A percentile compares a stretch with the other conserved stretches of the same genome.
These are phyloP conservation scores for Phytophthora litchii DNA, from an alignment of 352 stramenopile genomes.

Conservation along the genomic window DNA sequence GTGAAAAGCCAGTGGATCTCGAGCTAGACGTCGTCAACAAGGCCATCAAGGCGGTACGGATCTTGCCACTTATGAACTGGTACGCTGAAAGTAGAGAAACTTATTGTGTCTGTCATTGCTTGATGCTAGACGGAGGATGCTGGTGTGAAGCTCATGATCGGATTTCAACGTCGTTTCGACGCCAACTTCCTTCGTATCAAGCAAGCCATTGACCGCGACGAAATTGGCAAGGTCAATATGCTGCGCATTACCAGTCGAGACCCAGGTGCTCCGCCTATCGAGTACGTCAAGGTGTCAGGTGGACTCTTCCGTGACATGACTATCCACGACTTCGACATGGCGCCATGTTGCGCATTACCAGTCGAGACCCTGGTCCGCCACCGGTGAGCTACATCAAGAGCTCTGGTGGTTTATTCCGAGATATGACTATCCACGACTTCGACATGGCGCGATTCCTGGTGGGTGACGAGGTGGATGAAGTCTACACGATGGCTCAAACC, in stretches of 20 bases:
- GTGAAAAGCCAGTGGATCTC: slow-evolving; percentile 96
- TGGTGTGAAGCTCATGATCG: slow-evolving; percentile 95
- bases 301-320: slow-evolving; percentile 96
- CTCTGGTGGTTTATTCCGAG: slow-evolving; percentile 92
- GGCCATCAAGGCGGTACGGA: slow-evolving; percentile 54
- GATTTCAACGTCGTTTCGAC: slow-evolving; percentile 94
- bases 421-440: slow-evolving; percentile 97
- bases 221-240: slow-evolving; percentile 92
- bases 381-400: slow-evolving; percentile 52
- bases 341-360: slow-evolving; percentile 78
- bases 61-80: not conserved
- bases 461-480: slow-evolving; percentile 73
- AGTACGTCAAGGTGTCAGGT: slow-evolving; percentile 72
- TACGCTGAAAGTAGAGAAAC: not conserved
- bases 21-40: slow-evolving; percentile 75
- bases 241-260: slow-evolving; percentile 75
- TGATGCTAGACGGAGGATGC: slow-evolving; percentile 36
- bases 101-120: not conserved
- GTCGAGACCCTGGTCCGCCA: slow-evolving; percentile 53
- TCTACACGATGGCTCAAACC: slow-evolving; percentile 69
- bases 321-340: slow-evolving; percentile 96
- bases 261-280: slow-evolving; percentile 44
- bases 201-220: slow-evolving; percentile 76
- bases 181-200: slow-evolving; percentile 93
- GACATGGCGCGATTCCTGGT: slow-evolving; percentile 95